phyloP scores from a whole-genome alignment of 169 alveolate species.

The Plasmodium yoelii region DNA sequence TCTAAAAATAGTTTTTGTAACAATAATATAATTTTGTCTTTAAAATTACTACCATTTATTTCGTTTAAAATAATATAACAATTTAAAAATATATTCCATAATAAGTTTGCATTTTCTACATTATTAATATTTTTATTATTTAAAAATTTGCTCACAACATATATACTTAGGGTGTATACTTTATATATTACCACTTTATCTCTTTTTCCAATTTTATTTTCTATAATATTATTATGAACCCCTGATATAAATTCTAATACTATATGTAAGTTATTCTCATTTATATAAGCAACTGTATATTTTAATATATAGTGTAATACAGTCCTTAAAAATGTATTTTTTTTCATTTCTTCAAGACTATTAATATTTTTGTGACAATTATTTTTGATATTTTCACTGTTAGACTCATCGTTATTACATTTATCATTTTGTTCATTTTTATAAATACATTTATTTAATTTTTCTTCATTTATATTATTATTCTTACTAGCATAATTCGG shows the following conservation, averaged over 20 bases:
- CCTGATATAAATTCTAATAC: slow-evolving; percentile 32
- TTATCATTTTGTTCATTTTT: neutral
- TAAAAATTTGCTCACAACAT: slow-evolving; percentile 42
- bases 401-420: neutral
- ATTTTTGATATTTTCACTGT: neutral
- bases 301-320: slow-evolving; percentile 23
- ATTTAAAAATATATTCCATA: slow-evolving; percentile 56
- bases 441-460: neutral
- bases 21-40: slow-evolving; percentile 17
- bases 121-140: neutral
- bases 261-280: slow-evolving; percentile 17
- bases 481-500: neutral
- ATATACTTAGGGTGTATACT: slow-evolving; percentile 37
- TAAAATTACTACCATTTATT: slow-evolving; percentile 18
- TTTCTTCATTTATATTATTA: neutral
- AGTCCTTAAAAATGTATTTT: slow-evolving; percentile 11
- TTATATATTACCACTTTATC: slow-evolving; percentile 7
- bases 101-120: neutral
- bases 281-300: slow-evolving; percentile 17
- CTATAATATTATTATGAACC: slow-evolving; percentile 9
- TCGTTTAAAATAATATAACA: slow-evolving; percentile 35
- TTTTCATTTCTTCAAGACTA: neutral
- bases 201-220: neutral
- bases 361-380: neutral
- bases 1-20: slow-evolving; percentile 22